Percentiles rank a stretch among this genome's conserved stretches.
Evolutionary conservation across 345 rosid genomes (phyloP).

Genomic region (Euphorbia peplus): DNA sequence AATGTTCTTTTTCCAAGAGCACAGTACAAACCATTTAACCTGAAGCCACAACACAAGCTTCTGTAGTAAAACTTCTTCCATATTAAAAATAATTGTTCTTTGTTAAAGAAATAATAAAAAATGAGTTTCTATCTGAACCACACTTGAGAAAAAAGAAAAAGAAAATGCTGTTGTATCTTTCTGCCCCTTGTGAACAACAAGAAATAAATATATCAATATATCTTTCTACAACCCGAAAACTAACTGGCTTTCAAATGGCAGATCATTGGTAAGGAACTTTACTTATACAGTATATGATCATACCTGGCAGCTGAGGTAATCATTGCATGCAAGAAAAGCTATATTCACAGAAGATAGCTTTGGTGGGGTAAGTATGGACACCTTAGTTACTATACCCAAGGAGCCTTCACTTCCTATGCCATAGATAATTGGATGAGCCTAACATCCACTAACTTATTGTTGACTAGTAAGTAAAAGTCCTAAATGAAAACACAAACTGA

Average conservation of each 20-base stretch:
- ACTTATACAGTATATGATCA: conserved; percentile 2
- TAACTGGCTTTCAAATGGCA: neutral
- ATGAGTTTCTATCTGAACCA: neutral
- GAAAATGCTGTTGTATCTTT: neutral
- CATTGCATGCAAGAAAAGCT: conserved; percentile 86
- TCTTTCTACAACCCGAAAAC: neutral
- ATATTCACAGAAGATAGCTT: conserved; percentile 75
- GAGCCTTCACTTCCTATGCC: conserved; percentile 91
- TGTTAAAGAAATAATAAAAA: neutral
- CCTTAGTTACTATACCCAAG: conserved; percentile 89
- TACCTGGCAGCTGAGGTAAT: conserved; percentile 91
- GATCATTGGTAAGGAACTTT: conserved; percentile 5
- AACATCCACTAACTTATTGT: conserved; percentile 4
- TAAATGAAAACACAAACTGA: neutral
- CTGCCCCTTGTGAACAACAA: neutral
- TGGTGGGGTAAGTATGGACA: conserved; percentile 82
- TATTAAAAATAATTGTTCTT: neutral
- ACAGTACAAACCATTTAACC: neutral
- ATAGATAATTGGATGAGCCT: conserved; percentile 10
- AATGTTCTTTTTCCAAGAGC: neutral
- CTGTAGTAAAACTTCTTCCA: neutral
- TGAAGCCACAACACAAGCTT: neutral
- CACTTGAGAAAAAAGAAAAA: neutral
- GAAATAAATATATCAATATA: neutral
- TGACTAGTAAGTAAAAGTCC: neutral